These are phyloP conservation scores for Schizothecium vesticola DNA, from an alignment of 495 filamentous ascomycete species.

Conservation along the genomic window DNA sequence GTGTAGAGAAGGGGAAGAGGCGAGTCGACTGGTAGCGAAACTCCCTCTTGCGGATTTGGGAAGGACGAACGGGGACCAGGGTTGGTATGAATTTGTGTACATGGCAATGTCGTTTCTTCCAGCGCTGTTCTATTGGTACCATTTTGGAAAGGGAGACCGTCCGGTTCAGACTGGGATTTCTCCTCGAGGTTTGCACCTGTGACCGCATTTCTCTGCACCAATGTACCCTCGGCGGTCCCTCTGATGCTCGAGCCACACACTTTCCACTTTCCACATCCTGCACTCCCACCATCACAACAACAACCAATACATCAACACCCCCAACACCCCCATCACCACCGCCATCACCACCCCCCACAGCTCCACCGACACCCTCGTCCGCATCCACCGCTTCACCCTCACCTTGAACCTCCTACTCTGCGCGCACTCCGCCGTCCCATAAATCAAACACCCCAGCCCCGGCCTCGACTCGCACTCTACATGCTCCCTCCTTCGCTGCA, in stretches of 20 bases:
- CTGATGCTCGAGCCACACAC: too few species aligned
- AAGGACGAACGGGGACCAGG: not conserved
- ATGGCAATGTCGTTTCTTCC: not conserved
- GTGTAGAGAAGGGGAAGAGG: not conserved
- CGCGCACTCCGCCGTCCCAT: slow-evolving; percentile 40
- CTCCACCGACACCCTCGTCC: slow-evolving; percentile 4
- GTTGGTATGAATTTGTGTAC: not conserved
- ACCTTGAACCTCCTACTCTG: slow-evolving; percentile 29
- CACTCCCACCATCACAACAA: not conserved
- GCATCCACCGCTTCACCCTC: slow-evolving; percentile 35
- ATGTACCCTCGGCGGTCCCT: too few species aligned
- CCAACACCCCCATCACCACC: not conserved
- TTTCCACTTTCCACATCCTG: too few species aligned
- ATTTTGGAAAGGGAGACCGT: not conserved
- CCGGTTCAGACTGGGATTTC: not conserved
- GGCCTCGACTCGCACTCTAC: slow-evolving; percentile 48
- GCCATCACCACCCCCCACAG: slow-evolving; percentile 7
- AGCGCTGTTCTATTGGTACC: not conserved
- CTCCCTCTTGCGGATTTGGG: not conserved
- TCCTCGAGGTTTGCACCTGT: not conserved
- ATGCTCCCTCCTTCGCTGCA: slow-evolving; percentile 49
- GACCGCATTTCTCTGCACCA: too few species aligned
- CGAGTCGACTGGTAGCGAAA: not conserved
- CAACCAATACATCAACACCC: not conserved
- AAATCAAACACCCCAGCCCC: slow-evolving; percentile 48